Evolutionary conservation across 2,329 filamentous ascomycete genomes (phyloP).

Genomic region (Penicillium decumbens): DNA sequence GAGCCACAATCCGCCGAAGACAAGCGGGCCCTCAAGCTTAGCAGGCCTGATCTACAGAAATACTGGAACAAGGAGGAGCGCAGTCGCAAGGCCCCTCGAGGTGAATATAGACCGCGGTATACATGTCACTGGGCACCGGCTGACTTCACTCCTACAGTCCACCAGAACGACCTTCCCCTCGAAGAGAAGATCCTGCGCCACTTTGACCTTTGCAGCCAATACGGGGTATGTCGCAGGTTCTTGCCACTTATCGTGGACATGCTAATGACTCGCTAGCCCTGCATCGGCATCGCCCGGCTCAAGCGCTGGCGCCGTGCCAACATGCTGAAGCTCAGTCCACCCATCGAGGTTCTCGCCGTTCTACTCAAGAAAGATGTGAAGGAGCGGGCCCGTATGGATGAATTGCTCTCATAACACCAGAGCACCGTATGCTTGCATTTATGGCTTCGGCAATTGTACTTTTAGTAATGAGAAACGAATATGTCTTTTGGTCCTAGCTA

Average conservation of each 20-base stretch:
- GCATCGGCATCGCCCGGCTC: slow-evolving; percentile 73
- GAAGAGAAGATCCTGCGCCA: slow-evolving; percentile 85
- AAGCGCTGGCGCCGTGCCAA: slow-evolving; percentile 87
- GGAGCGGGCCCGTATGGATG: slow-evolving; percentile 63
- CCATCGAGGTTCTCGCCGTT: slow-evolving; percentile 84
- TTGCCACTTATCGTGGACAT: slow-evolving; percentile 1
- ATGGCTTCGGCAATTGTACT: slow-evolving; percentile 7
- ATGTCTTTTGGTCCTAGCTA: background rate
- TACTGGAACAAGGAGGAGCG: slow-evolving; percentile 76
- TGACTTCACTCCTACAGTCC: slow-evolving; percentile 49
- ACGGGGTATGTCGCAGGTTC: slow-evolving; percentile 64
- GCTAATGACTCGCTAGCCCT: slow-evolving; percentile 57
- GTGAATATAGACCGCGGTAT: slow-evolving; percentile 27
- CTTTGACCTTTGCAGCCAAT: slow-evolving; percentile 88
- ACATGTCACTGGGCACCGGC: background rate
- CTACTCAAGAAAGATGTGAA: slow-evolving; percentile 58
- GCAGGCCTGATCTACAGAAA: slow-evolving; percentile 62
- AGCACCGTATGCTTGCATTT: slow-evolving; percentile 1
- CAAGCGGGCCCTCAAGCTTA: slow-evolving; percentile 57
- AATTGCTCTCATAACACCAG: slow-evolving; percentile 30
- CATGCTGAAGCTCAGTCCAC: slow-evolving; percentile 74
- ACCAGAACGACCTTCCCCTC: slow-evolving; percentile 67
- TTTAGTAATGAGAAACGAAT: slow-evolving; percentile 4
- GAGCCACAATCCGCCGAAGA: slow-evolving; percentile 35
- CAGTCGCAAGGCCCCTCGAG: slow-evolving; percentile 59